These are phyloP conservation scores for Coffea humblotiana DNA, from an alignment of 305 asterid species.

Conservation along the genomic window DNA sequence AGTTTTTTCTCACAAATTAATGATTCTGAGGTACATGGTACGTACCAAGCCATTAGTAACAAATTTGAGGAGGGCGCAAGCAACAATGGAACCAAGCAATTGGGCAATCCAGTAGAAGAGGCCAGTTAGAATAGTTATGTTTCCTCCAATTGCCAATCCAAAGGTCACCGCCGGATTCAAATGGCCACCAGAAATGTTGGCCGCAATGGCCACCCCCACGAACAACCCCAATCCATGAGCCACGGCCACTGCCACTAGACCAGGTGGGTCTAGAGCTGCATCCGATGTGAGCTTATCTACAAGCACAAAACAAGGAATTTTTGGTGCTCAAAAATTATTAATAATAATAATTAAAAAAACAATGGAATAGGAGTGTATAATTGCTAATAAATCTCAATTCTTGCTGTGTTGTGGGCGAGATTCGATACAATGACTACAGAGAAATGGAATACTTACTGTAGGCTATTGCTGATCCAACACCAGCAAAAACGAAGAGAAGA, in stretches of 20 bases:
- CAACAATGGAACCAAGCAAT: slow-evolving; percentile 58
- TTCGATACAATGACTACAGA: no score
- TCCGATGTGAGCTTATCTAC: slow-evolving; percentile 48
- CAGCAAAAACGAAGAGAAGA: slow-evolving; percentile 70
- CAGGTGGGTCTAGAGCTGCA: slow-evolving; percentile 56
- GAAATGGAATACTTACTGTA: slow-evolving; percentile 38
- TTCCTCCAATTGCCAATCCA: slow-evolving; percentile 69
- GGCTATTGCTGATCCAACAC: slow-evolving; percentile 80
- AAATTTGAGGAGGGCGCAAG: slow-evolving; percentile 53
- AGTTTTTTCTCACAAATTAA: not conserved
- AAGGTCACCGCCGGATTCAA: slow-evolving; percentile 73
- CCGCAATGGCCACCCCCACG: slow-evolving; percentile 65
- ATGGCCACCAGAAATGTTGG: slow-evolving; percentile 74
- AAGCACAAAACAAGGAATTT: not conserved
- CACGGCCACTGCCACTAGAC: slow-evolving; percentile 61
- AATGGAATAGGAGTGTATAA: not conserved
- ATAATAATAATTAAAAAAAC: not conserved
- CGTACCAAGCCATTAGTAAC: slow-evolving; percentile 61
- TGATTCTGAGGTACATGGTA: not conserved
- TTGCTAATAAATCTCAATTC: no score
- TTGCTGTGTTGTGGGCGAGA: no score
- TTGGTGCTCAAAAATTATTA: not conserved
- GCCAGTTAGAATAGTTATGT: slow-evolving; percentile 62
- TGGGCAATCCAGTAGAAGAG: slow-evolving; percentile 74
- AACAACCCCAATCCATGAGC: slow-evolving; percentile 73